Conservation (phyloP, 306 rosid genomes). For the Sesbania bispinosa region DNA sequence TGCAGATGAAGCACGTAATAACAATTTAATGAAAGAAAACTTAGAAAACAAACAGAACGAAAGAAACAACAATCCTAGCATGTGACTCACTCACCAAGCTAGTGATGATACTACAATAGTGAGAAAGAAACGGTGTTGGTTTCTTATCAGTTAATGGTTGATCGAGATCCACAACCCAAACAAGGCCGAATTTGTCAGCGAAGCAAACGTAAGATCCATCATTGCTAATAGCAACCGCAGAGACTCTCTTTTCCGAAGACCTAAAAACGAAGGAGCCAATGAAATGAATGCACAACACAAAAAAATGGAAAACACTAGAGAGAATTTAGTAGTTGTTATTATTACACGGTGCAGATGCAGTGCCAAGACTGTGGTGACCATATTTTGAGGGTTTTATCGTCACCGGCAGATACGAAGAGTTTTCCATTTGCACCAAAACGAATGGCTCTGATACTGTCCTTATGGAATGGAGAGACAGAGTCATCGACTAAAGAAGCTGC, state of each 20-base stretch:
- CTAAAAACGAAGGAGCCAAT: no score
- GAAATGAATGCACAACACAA: not conserved
- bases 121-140: conserved; percentile 68
- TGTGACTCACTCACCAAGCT: conserved; percentile 60
- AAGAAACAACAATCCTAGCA: not conserved
- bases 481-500: conserved; percentile 58
- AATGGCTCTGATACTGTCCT: conserved; percentile 73
- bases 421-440: conserved; percentile 66
- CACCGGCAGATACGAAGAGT: conserved; percentile 85
- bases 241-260: conserved; percentile 87
- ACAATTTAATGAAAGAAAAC: not conserved
- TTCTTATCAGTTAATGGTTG: conserved; percentile 40
- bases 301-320: no score
- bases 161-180: conserved; percentile 75
- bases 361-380: conserved; percentile 81
- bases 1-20: conserved; percentile 27
- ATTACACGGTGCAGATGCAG: conserved; percentile 65
- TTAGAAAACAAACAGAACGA: not conserved
- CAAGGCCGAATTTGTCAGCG: conserved; percentile 92
- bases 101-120: conserved; percentile 93
- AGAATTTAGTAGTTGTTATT: not conserved
- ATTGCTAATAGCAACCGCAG: conserved; percentile 72
- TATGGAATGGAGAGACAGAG: conserved; percentile 44
- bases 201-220: conserved; percentile 70
- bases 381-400: conserved; percentile 80